Conservation (phyloP, 805 yeast genomes). For the Brettanomyces custersianus region DNA sequence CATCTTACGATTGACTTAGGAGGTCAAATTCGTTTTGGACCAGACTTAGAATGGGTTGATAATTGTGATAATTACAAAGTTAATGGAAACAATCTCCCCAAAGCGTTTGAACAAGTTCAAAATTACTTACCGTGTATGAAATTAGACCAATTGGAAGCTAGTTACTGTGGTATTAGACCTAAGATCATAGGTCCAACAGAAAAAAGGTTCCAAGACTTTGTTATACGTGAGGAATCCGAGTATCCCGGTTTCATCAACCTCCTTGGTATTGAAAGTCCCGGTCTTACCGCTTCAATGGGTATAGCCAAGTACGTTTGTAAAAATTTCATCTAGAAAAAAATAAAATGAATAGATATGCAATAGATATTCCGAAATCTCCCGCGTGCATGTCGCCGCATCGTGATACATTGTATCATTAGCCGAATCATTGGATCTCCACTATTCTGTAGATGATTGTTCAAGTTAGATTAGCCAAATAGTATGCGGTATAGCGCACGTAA, state of each 20-base stretch:
- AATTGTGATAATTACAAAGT: conserved; percentile 39
- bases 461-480: no score
- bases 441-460: no score
- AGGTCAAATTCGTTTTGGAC: conserved; percentile 77
- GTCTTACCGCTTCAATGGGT: conserved; percentile 75
- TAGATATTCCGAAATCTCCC: not conserved
- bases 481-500: no score
- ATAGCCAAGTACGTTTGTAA: conserved; percentile 63
- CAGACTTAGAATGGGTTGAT: conserved; percentile 78
- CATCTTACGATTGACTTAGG: conserved; percentile 80
- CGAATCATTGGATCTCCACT: no score
- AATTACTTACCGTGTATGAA: conserved; percentile 58
- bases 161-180: conserved; percentile 81
- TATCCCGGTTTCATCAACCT: conserved; percentile 73
- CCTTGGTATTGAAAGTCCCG: conserved; percentile 86
- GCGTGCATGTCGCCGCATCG: no score
- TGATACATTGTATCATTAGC: no score
- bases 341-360: no score
- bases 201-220: conserved; percentile 58
- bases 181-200: conserved; percentile 44
- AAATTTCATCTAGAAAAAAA: conserved; percentile 12
- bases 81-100: conserved; percentile 36
- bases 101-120: conserved; percentile 49
- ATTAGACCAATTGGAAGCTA: conserved; percentile 44
- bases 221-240: conserved; percentile 60